phyloP scores from a whole-genome alignment of 345 rosid genomes.

The Diplotaxis tenuifolia region DNA sequence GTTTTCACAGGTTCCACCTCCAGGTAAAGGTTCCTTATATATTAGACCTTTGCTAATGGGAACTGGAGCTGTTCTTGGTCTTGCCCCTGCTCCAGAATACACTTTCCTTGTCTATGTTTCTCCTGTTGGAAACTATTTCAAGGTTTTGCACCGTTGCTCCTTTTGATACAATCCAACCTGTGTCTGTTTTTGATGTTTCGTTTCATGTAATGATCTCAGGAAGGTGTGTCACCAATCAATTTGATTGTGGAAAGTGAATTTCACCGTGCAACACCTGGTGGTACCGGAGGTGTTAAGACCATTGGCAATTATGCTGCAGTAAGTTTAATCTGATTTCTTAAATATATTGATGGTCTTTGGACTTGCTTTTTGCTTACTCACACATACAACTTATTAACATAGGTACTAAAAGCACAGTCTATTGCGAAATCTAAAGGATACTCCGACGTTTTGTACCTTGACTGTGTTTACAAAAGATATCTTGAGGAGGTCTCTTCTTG shows the following conservation, averaged over 20 bases:
- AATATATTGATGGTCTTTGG: neutral
- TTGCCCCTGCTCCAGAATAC: slow-evolving; percentile 95
- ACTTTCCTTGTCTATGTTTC: slow-evolving; percentile 89
- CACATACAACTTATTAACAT: neutral
- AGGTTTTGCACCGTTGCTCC: slow-evolving; percentile 44
- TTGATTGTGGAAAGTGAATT: slow-evolving; percentile 37
- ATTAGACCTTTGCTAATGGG: slow-evolving; percentile 94
- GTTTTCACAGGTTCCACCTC: slow-evolving; percentile 73
- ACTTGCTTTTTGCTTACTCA: neutral
- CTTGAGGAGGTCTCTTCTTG: slow-evolving; percentile 43
- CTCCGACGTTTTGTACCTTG: slow-evolving; percentile 41
- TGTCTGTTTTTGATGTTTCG: neutral
- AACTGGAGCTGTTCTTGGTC: slow-evolving; percentile 97
- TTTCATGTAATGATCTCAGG: slow-evolving; percentile 43
- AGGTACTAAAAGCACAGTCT: slow-evolving; percentile 38
- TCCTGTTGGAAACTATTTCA: slow-evolving; percentile 94
- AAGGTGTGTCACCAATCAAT: slow-evolving; percentile 65
- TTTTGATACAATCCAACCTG: neutral
- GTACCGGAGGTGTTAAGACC: slow-evolving; percentile 92
- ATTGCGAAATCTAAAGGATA: slow-evolving; percentile 39
- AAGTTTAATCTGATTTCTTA: slow-evolving; percentile 19
- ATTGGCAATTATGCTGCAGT: slow-evolving; percentile 96
- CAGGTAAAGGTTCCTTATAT: slow-evolving; percentile 91
- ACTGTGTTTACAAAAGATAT: slow-evolving; percentile 35
- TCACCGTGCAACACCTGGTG: slow-evolving; percentile 94